Evolutionary conservation across 352 stramenopile genomes (phyloP).

Genomic region (Elongisporangium senticosum): DNA sequence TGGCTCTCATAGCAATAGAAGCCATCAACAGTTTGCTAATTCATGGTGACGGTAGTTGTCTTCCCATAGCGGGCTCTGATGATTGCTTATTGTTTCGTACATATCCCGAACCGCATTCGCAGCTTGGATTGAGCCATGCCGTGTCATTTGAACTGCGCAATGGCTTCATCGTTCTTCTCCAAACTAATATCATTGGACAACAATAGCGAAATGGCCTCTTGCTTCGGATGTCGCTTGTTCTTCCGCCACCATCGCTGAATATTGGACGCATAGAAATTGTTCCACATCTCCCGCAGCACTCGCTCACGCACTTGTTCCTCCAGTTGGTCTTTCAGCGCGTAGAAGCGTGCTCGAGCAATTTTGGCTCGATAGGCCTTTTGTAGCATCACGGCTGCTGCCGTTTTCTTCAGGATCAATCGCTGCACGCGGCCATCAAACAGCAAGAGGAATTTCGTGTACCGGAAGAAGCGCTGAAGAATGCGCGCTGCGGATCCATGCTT

Average conservation of each 20-base stretch:
- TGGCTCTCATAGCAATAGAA: too few relatives aligned
- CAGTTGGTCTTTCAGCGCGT: constrained; percentile 53
- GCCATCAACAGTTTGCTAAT: too few relatives aligned
- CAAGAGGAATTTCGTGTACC: constrained; percentile 26
- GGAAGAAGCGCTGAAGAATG: constrained; percentile 46
- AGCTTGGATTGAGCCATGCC: too few relatives aligned
- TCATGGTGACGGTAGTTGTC: too few relatives aligned
- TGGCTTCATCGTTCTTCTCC: too few relatives aligned
- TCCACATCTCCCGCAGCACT: constrained; percentile 58
- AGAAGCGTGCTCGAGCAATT: constrained; percentile 41
- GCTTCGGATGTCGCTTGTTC: background rate
- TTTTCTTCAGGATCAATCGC: constrained; percentile 17
- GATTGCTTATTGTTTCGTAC: too few relatives aligned
- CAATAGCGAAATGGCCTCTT: background rate
- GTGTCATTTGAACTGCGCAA: too few relatives aligned
- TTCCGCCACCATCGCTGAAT: constrained; percentile 60
- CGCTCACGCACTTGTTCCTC: constrained; percentile 47
- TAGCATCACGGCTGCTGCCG: constrained; percentile 28
- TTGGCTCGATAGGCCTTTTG: constrained; percentile 64
- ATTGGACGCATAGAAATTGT: constrained; percentile 61
- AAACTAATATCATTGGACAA: too few relatives aligned
- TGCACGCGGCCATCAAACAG: constrained; percentile 33
- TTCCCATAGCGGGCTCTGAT: too few relatives aligned
- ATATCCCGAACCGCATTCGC: too few relatives aligned
- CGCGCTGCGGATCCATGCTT: constrained; percentile 12